Conservation (phyloP, 2,329 filamentous ascomycete species). For the Colletotrichum sp. region DNA sequence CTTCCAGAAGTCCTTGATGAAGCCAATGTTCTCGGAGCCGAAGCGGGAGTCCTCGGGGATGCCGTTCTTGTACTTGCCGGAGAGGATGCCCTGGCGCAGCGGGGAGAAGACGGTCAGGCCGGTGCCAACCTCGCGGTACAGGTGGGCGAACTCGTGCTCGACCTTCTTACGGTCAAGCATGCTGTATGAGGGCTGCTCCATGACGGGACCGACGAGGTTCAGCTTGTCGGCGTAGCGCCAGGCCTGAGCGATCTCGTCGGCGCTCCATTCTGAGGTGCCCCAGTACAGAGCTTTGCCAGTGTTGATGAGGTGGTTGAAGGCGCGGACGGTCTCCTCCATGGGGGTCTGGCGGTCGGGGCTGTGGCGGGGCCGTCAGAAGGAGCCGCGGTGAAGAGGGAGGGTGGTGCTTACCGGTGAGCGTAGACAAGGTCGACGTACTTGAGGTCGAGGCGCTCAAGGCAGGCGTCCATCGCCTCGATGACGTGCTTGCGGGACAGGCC, state of each 20-base stretch:
- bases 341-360: conserved; percentile 67
- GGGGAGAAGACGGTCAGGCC: conserved; percentile 69
- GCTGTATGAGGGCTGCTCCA: conserved; percentile 73
- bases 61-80: conserved; percentile 70
- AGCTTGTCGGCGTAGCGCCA: conserved; percentile 65
- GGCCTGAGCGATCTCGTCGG: conserved; percentile 68
- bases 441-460: conserved; percentile 60
- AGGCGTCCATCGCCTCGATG: conserved; percentile 66
- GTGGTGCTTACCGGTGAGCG: conserved; percentile 56
- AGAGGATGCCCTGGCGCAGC: conserved; percentile 60
- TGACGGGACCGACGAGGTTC: conserved; percentile 64
- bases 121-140: conserved; percentile 64
- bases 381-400: background rate
- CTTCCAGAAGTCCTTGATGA: conserved; percentile 57
- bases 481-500: conserved; percentile 74
- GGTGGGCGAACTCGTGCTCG: conserved; percentile 64
- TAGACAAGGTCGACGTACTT: conserved; percentile 72
- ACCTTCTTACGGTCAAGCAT: conserved; percentile 65
- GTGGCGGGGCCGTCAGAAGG: background rate
- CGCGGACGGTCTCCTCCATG: conserved; percentile 73
- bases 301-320: conserved; percentile 73
- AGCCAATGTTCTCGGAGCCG: conserved; percentile 58
- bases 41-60: conserved; percentile 65
- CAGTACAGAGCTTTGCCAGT: conserved; percentile 73
- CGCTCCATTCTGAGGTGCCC: conserved; percentile 72